Evolutionary conservation across 73 alveolate genomes (phyloP), one percentile per base, ranked within the genome.

Genomic region (Paramecium pentaurelia): DNA sequence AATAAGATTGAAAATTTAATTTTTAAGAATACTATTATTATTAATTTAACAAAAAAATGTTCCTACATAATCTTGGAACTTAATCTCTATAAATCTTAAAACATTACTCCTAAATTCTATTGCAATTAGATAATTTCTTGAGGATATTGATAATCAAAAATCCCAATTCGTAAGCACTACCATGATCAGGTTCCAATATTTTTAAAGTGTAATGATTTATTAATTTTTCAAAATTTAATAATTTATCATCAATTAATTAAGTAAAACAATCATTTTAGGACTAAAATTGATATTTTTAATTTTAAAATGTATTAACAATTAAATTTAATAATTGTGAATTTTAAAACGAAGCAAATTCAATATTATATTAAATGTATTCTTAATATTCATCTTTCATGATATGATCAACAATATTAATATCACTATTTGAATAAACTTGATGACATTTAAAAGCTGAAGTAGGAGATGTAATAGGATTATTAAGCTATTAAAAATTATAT

Each of bases 381-480:
- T 45, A 20, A 2, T 22, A 45, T 47, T 80, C 71, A 2, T 80
- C 91, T 25, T 34, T 80, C 91, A 80, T 80, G 0, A 80, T 45
- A 10, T 20, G 34, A 44, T 80, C 91, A 11, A 80, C n/a, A 14
- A 80, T 51, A 80, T 32, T 80, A 6, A 20, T 80, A 47, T 80
- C 91, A 80, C 91, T 80, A 80, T 80, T 80, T 18, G 91, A 77
- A 44, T 80, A 80, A 80, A 45, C 45, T 16, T 22, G 2, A 47
- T 28, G 44, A 2, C 32, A 25, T 49, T 32, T 80, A 3, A 58
- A 80, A n/a, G 91, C 71, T 6, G 91, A 80, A 10, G 91, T 42
- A 27, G 91, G 91, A 5, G 91, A 80, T 80, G 44, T 11, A 40
- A 80, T 25, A 9, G 91, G 91, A 37, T 73, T 64, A 11, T 75